Base-by-base conservation (phyloP, 108 stramenopile genomes). In the Aurantiochytrium sp. region DNA sequence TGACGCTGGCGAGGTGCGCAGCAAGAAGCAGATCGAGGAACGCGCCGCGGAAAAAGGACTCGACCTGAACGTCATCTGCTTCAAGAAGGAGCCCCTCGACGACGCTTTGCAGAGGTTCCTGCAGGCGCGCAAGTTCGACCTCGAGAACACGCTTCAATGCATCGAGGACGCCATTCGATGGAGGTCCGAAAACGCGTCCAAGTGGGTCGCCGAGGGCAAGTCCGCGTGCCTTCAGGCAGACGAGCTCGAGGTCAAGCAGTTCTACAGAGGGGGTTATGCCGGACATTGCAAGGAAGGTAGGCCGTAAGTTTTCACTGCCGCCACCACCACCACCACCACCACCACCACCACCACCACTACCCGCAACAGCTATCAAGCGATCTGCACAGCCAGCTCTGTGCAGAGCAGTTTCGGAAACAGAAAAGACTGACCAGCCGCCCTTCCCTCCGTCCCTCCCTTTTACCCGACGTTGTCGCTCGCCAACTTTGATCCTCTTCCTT, bases 101-200 rank as follows among this genome's bases (percentile, higher is more conserved):
- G 59, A 87, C 0, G 87, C 57, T 14, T 5, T n/a, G n/a, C 19
- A 21, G 53, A 25, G 90, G 53, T 88, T 90, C 71, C 35, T 90
- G 88, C 90, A 87, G 5, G 90, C 90, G 0, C 60, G 90, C 57
- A 90, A 90, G 69, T 90, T 60, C 60, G 57, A 76, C 45, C 44
- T 88, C 19, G 88, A 88, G 19, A 44, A 5, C 8, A 72, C 90
- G 42, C 12, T 88, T 12, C 12, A 5, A n/a, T 45, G 59, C 72
- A 53, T 72, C 58, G 6, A 21, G 21, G 12, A 21, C n/a, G 73
- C 73, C 51, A 53, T 83, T 12, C 21, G 5, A 12, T 83, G 73
- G 73, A 10, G 73, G 12, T 45, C 19, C 23, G 49, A 83, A 44
- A 51, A 51, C 51, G 73, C 73, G 5, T 47, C 73, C 10, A 12